Evolutionary conservation across 495 filamentous ascomycete species (phyloP).

Genomic region (Zalerion maritima): DNA sequence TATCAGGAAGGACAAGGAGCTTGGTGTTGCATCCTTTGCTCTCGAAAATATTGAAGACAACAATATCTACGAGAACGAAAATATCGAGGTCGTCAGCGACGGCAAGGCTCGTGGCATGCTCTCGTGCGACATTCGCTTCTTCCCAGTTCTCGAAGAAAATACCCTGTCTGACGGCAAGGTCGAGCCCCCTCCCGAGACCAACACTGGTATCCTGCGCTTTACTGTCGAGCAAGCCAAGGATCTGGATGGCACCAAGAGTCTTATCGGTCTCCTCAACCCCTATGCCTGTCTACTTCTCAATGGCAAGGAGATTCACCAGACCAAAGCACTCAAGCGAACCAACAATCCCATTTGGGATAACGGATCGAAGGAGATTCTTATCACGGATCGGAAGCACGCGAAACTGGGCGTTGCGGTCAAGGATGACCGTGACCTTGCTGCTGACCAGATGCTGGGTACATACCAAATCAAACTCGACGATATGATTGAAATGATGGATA

Average conservation of each 20-base stretch:
- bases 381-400: conserved; percentile 81
- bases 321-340: conserved; percentile 82
- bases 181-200: conserved; percentile 71
- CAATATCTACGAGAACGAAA: conserved; percentile 65
- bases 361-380: conserved; percentile 77
- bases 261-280: conserved; percentile 78
- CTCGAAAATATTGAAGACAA: conserved; percentile 69
- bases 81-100: conserved; percentile 69
- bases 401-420: conserved; percentile 85
- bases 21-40: conserved; percentile 71
- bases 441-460: conserved; percentile 75
- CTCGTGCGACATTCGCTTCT: conserved; percentile 78
- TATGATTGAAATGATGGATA: conserved; percentile 78
- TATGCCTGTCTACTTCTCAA: conserved; percentile 83
- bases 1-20: conserved; percentile 86
- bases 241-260: conserved; percentile 74
- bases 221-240: conserved; percentile 94
- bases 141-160: conserved; percentile 68
- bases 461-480: conserved; percentile 93
- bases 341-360: conserved; percentile 93
- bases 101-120: conserved; percentile 71
- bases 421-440: conserved; percentile 72
- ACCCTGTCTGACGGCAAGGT: conserved; percentile 60
- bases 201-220: conserved; percentile 84
- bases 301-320: conserved; percentile 69